phyloP scores from a whole-genome alignment of 2,329 filamentous ascomycete species.

The Colletotrichum viniferum region DNA sequence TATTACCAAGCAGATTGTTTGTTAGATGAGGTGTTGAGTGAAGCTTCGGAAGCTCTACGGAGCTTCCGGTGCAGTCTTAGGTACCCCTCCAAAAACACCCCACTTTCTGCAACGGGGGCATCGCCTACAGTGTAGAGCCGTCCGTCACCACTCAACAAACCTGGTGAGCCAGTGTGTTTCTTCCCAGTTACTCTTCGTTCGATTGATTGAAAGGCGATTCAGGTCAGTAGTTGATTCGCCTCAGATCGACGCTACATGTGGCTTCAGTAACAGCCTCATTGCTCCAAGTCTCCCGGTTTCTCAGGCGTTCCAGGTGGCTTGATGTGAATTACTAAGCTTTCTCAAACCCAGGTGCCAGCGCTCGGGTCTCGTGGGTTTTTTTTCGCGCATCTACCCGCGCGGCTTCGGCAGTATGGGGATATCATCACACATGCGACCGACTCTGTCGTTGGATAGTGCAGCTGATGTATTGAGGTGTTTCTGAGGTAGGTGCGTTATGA shows the following conservation, averaged over 20 bases:
- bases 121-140: not conserved
- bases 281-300: not conserved
- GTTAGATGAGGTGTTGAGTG: not conserved
- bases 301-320: not conserved
- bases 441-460: not conserved
- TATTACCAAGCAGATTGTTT: not conserved
- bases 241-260: not conserved
- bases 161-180: not conserved
- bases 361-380: not conserved
- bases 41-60: constrained; percentile 7
- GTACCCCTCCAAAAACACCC: constrained; percentile 10
- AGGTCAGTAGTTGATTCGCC: not conserved
- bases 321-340: not conserved
- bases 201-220: not conserved
- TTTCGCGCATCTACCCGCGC: not conserved
- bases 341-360: not conserved
- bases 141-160: not conserved
- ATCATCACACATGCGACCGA: not conserved
- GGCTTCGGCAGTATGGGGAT: not conserved
- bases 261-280: not conserved
- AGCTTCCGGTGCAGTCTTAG: not conserved
- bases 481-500: not conserved
- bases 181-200: not conserved
- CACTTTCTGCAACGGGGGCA: constrained; percentile 11
- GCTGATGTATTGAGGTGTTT: not conserved